Evolutionary conservation across 345 rosid genomes (phyloP), one percentile per base, ranked within the genome.

Genomic region (Limnanthes douglasii): DNA sequence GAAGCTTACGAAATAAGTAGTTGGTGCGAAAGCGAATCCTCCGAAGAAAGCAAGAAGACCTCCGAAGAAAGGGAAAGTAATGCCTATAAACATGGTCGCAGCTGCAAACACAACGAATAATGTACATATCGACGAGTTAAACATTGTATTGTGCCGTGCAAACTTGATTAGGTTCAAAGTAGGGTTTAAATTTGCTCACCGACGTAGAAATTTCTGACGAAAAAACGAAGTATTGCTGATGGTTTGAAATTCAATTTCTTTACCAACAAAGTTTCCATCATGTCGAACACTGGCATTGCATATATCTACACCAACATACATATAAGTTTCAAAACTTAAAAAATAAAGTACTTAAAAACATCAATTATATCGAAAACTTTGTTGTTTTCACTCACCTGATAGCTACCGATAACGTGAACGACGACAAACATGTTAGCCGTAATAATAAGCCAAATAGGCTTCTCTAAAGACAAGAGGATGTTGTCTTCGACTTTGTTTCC

Each of bases 251-350:
- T 15, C 66, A 69, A 3, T 52, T 56, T 27, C 56, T 56, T 79
- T 13, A 83, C 86, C 47, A 88, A 41, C 2, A 66, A 6, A 30
- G 81, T 71, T 53, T 88, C 93, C 0, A 79, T 5, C 95, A 76
- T 73, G 62, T 88, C 95, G 16, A 88, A 88, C 12, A 88, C 93
- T 0, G 90, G 90, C 70, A 88, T 88, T 6, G 90, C 86, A 41
- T 53, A 83, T 5, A 83, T 31, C 93, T 78, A 59, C 34, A 45
- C 1, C 9, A 37, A 6, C 5, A 16, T 1, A 39, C 8, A 28
- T 12, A 7, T n/a, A n/a, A n/a, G n/a, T n/a, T n/a, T n/a, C n/a
- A n/a, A n/a, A n/a, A n/a, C n/a, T n/a, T n/a, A n/a, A n/a, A n/a
- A n/a, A n/a, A n/a, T n/a, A n/a, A n/a, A n/a, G n/a, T n/a, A n/a